Evolutionary conservation across 345 rosid species (phyloP).

Genomic region (Camelina neglecta): DNA sequence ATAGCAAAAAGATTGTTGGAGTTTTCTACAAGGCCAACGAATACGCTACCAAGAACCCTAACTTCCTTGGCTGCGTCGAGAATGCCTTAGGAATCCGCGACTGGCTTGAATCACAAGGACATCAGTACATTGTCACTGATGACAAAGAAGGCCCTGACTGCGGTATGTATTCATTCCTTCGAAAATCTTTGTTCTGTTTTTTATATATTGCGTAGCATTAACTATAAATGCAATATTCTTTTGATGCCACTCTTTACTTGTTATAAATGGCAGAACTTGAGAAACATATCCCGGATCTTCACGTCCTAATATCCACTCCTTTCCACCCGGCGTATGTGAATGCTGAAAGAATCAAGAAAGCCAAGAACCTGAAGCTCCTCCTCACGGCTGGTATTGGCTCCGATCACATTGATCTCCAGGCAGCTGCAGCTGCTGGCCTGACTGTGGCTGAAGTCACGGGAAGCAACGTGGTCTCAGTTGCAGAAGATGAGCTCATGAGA

Average conservation of each 20-base stretch:
- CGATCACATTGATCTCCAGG: constrained; percentile 85
- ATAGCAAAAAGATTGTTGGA: constrained; percentile 91
- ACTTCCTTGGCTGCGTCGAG: constrained; percentile 82
- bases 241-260: neutral
- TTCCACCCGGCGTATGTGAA: constrained; percentile 96
- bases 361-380: constrained; percentile 83
- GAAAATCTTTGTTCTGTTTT: neutral
- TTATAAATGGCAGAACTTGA: constrained; percentile 61
- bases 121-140: constrained; percentile 83
- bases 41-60: constrained; percentile 72
- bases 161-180: constrained; percentile 49
- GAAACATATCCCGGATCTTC: constrained; percentile 86
- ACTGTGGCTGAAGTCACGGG: constrained; percentile 97
- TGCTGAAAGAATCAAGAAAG: constrained; percentile 89
- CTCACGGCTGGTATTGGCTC: constrained; percentile 98
- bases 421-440: constrained; percentile 87
- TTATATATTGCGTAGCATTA: neutral
- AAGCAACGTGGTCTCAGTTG: constrained; percentile 91
- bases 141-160: constrained; percentile 88
- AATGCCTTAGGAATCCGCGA: constrained; percentile 73
- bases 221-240: neutral
- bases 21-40: constrained; percentile 96
- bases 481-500: constrained; percentile 97
- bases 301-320: constrained; percentile 85
- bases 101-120: constrained; percentile 89